Evolutionary conservation across 2,329 filamentous ascomycete genomes (phyloP).

Genomic region (Stagonosporopsis chrysanthemi): DNA sequence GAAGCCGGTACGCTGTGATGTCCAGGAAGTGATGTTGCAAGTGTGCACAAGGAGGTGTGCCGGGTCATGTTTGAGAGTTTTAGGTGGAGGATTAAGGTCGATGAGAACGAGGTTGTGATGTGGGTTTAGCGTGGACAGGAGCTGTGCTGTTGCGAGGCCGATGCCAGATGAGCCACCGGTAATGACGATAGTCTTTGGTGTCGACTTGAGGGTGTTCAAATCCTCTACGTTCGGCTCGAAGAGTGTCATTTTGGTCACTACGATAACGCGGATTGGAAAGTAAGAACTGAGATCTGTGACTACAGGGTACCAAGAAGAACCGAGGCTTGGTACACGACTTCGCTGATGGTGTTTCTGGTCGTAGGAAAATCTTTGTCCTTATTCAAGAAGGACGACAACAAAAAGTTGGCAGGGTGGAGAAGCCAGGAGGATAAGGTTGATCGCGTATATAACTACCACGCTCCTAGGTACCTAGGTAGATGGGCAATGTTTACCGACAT

Average conservation of each 20-base stretch:
- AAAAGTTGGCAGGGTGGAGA: background rate
- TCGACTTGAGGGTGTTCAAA: conserved; percentile 33
- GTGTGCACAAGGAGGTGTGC: conserved; percentile 46
- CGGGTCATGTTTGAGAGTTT: conserved; percentile 38
- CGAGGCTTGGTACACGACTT: conserved; percentile 4
- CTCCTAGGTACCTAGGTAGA: conserved; percentile 12
- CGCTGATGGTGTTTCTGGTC: background rate
- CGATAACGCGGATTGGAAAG: background rate
- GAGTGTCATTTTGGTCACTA: conserved; percentile 29
- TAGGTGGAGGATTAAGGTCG: conserved; percentile 49
- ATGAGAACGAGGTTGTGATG: conserved; percentile 53
- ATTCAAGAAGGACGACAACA: background rate
- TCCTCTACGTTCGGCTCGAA: conserved; percentile 32
- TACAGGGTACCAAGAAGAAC: background rate
- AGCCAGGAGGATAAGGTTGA: background rate
- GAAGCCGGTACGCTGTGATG: conserved; percentile 55
- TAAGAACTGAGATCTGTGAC: background rate
- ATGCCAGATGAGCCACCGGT: conserved; percentile 54
- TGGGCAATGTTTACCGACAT: conserved; percentile 15
- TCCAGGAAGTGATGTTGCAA: conserved; percentile 58
- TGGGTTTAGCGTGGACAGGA: conserved; percentile 49
- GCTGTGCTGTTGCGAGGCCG: conserved; percentile 51
- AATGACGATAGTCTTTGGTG: conserved; percentile 47
- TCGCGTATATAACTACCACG: background rate
- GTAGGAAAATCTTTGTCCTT: background rate